Base-by-base conservation (phyloP, 805 yeast genomes). In the Cephaloascus fragrans region DNA sequence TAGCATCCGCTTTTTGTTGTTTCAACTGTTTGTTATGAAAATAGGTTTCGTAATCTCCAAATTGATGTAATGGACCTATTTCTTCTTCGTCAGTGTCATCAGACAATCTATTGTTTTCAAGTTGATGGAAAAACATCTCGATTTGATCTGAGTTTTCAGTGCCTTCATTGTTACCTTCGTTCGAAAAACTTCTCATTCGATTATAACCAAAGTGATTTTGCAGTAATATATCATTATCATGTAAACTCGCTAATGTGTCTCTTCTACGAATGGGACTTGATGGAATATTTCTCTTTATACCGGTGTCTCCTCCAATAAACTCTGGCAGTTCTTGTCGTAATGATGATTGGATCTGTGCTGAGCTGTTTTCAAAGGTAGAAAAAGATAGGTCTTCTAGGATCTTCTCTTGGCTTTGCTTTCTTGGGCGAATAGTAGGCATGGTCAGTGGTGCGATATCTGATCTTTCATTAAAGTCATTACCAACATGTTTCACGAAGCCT, bases 31-130 rank as follows among this genome's bases (percentile, higher is more conserved):
- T 86, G 47, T 76, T 67, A 8, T 62, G 65, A 40, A 85, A 77
- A 48, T 86, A 86, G 1, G 75, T 59, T n/a, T 54, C 73, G 49
- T 75, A 81, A 44, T 79, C 87, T 3, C 87, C 87, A 58, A 82
- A 83, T 12, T 58, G 62, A 36, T 69, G 69, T 19, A 56, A 61
- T 2, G 55, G 57, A n/a, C 67, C 69, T 14, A 57, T 65, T 19
- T 45, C 40, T 4, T 56, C 58, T 15, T 50, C 53, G 9, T 51
- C 40, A 16, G 16, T 31, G 15, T 14, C 33, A 31, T 18, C 18
- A n/a, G 5, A 14, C 28, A 35, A 18, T 32, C 37, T 17, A 17
- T 6, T 14, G 23, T 19, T 18, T 32, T 17, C 36, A 29, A 18
- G 32, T 12, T 23, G 9, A 14, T 12, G 14, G 18, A 12, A 8